Base-by-base conservation (phyloP, 2,329 filamentous ascomycete species). In the Ilyonectria destructans region DNA sequence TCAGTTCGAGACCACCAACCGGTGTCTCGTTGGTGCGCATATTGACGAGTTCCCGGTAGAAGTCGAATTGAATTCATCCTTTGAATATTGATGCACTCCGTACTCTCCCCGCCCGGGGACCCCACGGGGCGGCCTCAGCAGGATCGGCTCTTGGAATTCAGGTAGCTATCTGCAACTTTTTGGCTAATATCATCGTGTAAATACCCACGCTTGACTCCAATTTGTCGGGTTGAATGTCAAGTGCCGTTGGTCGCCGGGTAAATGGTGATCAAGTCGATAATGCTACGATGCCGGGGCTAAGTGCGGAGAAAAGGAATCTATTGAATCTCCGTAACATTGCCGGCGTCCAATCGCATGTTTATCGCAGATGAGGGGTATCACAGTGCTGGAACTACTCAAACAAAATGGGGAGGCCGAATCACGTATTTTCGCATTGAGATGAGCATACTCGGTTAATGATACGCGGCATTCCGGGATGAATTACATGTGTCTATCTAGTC, bases 111-210 rank as follows among this genome's bases (percentile, higher is more conserved):
- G 51, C 21, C 19, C 6, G 10, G 37, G 26, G 40, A 40, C 48
- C 58, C 58, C 48, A 54, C 35, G 58, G 58, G 23, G 23, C 35
- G 35, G 15, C n/a, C 35, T 52, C 6, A 21, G 35, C 35, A 26
- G 9, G 29, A 26, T 52, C 58, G 48, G 58, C 33, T 49, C 33
- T n/a, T 45, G 29, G 12, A 51, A 29, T 48, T 35, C 21, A 54
- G 33, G 21, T 31, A 43, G 29, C 35, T 8, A 54, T 21, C 58
- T 51, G 29, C 58, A 35, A 26, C 17, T 29, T 33, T 40, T 29
- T 48, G 58, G 58, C 46, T 60, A 60, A 60, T 52, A n/a, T n/a
- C 40, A n/a, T 26, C 35, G 29, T 40, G 13, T 29, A 52, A 52
- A 60, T 60, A 60, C 19, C 48, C 58, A 12, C n/a, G 17, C 10